These are phyloP conservation scores for Corynascus novoguineensis DNA, from an alignment of 495 filamentous ascomycete genomes.

Conservation along the genomic window DNA sequence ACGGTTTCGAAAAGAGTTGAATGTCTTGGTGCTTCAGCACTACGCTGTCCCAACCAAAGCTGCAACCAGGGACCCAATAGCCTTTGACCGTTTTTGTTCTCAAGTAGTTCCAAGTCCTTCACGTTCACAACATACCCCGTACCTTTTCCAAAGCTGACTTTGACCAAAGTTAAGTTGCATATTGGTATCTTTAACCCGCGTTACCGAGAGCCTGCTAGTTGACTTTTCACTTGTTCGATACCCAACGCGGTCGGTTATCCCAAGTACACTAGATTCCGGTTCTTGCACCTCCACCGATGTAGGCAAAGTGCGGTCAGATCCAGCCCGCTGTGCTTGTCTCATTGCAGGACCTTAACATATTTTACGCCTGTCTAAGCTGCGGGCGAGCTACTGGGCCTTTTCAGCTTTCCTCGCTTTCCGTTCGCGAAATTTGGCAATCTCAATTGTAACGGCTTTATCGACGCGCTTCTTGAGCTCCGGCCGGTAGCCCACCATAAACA, in stretches of 20 bases:
- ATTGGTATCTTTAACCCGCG: background rate
- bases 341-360: background rate
- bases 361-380: background rate
- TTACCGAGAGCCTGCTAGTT: background rate
- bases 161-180: background rate
- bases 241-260: background rate
- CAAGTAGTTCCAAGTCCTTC: too few species aligned
- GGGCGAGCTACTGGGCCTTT: background rate
- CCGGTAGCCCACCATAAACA: conserved; percentile 88
- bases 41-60: too few species aligned
- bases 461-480: conserved; percentile 77
- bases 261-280: background rate
- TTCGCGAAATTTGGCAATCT: conserved; percentile 56
- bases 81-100: too few species aligned
- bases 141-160: too few species aligned
- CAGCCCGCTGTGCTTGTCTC: background rate
- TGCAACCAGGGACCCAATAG: too few species aligned
- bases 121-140: too few species aligned
- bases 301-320: background rate
- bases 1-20: too few species aligned
- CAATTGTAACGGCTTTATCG: conserved; percentile 63
- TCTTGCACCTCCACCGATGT: background rate
- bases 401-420: conserved; percentile 28
- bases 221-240: background rate
- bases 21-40: too few species aligned